Base-by-base conservation (phyloP, 148 eudicot species). In the Fagopyrum esculentum region DNA sequence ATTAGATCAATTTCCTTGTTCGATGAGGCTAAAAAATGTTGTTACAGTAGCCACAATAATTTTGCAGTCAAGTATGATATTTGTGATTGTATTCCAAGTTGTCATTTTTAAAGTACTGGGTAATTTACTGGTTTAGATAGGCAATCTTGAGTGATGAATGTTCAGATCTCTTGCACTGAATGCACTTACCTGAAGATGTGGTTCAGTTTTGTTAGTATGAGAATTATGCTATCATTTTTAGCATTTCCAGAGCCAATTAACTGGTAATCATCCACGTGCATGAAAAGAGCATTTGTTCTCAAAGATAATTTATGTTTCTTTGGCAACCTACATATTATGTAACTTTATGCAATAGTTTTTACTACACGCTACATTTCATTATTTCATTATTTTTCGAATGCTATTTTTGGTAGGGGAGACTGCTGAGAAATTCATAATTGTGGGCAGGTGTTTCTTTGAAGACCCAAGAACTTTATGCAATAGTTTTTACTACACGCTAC, bases 391-490 rank as follows among this genome's bases (percentile, higher is more conserved):
- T 12, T 51, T 12, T 15, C 0, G 56, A 50, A 9, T 51, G 56
- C 12, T 35, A 35, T 35, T 35, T 51, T 13, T 51, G 13, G 16
- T 11, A 16, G 56, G 56, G 56, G 15, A 51, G 55, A 51, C n/a
- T 11, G 16, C 56, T 51, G 16, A 51, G 56, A 51, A 51, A 51
- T 51, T 15, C n/a, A 51, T 69, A 12, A 51, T 4, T 44, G 35
- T 49, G 45, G 17, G 52, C 45, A 93, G 98, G 98, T 69, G 84
- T 93, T 78, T 93, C 98, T 40, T 76, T 91, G 83, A 93, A 91
- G 92, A 93, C 98, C 26, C 98, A 93, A 80, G 96, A 90, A 87
- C 82, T 93, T 56, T 93, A 85, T 79, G 90, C 92, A 9, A 45
- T 90, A 73, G 96, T 93, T 52, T 93, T 90, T 73, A 45, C 86